Conservation (phyloP, 345 rosid genomes). For the Populus alba region DNA sequence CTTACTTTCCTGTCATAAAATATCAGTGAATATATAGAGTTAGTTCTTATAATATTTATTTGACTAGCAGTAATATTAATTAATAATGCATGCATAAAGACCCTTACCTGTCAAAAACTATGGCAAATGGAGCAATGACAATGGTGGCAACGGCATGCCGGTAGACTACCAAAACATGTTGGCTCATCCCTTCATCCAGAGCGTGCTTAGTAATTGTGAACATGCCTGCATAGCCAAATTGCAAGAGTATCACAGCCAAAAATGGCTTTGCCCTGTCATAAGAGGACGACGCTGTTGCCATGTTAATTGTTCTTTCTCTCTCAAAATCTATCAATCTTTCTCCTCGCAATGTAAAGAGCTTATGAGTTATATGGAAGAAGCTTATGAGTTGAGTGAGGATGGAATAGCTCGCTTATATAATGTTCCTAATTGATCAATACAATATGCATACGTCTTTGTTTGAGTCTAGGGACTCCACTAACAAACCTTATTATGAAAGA, state of each 20-base stretch:
- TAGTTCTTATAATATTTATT: neutral
- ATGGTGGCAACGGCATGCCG: constrained; percentile 61
- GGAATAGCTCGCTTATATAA: neutral
- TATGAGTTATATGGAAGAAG: neutral
- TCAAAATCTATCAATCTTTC: neutral
- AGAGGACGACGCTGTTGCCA: neutral
- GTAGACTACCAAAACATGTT: constrained; percentile 62
- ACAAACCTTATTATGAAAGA: neutral
- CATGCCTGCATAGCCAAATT: constrained; percentile 58
- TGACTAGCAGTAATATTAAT: neutral
- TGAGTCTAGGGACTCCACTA: constrained; percentile 38
- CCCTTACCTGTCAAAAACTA: constrained; percentile 55
- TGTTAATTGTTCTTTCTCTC: neutral
- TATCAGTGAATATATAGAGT: neutral
- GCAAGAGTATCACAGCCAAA: constrained; percentile 51
- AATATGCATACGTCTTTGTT: constrained; percentile 19
- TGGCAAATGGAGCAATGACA: constrained; percentile 68
- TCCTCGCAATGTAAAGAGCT: neutral
- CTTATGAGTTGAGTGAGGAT: neutral
- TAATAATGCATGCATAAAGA: neutral
- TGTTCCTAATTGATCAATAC: neutral
- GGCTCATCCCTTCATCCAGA: constrained; percentile 60
- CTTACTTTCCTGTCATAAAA: constrained; percentile 53
- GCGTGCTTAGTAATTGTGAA: constrained; percentile 52
- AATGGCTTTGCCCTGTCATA: constrained; percentile 40